Base-by-base conservation (phyloP, 352 stramenopile genomes). In the Blastocystis sp. region DNA sequence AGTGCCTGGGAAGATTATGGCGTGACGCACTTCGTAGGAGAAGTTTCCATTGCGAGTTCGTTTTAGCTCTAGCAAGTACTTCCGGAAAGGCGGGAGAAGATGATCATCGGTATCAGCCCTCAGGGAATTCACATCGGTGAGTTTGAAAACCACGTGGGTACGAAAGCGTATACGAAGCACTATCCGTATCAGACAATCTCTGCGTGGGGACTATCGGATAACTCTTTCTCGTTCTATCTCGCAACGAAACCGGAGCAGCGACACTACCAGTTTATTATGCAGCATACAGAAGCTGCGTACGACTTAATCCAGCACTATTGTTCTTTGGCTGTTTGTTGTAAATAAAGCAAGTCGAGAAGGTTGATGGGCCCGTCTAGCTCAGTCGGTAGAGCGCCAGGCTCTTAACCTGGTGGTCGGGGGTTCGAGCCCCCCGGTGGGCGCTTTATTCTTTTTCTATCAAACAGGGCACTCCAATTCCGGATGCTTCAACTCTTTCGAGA, bases 231-330 rank as follows among this genome's bases (percentile, higher is more conserved):
- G 13, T 62, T 80, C 39, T 80, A 80, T 62, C 43, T 80, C 11
- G 9, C 70, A 26, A 80, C 70, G n/a, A 59, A 61, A 3, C 70
- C 70, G 47, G 34, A 18, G 20, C 70, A 80, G 23, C 54, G 20
- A 23, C 23, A 66, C 37, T 80, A 80, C 13, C 23, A 41, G 7
- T 80, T 80, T 37, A 3, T 43, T 62, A 20, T 80, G 6, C 70
- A 62, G 34, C 70, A 80, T 18, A 3, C 70, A 11, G 47, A 64
- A 53, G 70, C 54, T 26, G 70, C 45, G 3, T 64, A 41, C n/a
- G 47, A 63, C 29, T 61, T 80, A 26, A 64, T 80, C 45, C 45
- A 80, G 45, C 54, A 80, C 39, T 80, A 80, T 64, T 43, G 6
- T 8, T 23, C 9, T 13, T 66, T 66, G 56, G 15, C 37, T 37